phyloP scores from a whole-genome alignment of 192 early-diverging fungal species.

The Mycoemilia scoparia region DNA sequence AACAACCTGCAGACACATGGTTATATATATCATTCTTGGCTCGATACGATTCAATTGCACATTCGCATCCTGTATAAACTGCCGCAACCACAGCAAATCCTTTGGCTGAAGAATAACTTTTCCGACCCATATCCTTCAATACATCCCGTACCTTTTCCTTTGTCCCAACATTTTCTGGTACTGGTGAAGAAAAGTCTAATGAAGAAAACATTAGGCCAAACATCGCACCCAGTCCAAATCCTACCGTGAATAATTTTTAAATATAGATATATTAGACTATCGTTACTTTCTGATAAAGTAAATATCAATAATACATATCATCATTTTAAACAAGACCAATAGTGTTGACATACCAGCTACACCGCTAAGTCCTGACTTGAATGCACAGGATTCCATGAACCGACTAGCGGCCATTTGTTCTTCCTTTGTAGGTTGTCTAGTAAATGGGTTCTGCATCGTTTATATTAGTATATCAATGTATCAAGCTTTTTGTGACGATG shows the following conservation, averaged over 20 bases:
- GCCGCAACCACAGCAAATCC: slow-evolving; percentile 86
- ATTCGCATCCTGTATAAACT: slow-evolving; percentile 84
- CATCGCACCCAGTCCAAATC: slow-evolving; percentile 74
- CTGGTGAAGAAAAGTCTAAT: slow-evolving; percentile 68
- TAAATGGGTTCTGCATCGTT: slow-evolving; percentile 21
- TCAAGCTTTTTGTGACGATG: no score
- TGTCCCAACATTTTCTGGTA: slow-evolving; percentile 44
- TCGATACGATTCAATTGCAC: slow-evolving; percentile 88
- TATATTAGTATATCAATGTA: not conserved
- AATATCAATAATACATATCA: not conserved
- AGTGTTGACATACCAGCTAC: slow-evolving; percentile 32
- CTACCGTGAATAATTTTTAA: not conserved
- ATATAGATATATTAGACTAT: not conserved
- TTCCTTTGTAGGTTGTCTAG: slow-evolving; percentile 12
- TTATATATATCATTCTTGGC: slow-evolving; percentile 93
- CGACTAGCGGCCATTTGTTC: slow-evolving; percentile 16
- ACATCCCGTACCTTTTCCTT: slow-evolving; percentile 73
- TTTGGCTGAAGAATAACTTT: slow-evolving; percentile 69
- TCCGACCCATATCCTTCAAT: slow-evolving; percentile 72
- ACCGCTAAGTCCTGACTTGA: slow-evolving; percentile 50
- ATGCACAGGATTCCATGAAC: slow-evolving; percentile 52
- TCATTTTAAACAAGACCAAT: not conserved
- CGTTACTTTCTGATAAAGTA: not conserved
- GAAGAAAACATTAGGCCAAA: slow-evolving; percentile 88
- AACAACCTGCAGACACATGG: slow-evolving; percentile 69